Base-by-base conservation (phyloP, 2,329 filamentous ascomycete genomes). In the Biscogniauxia marginata region DNA sequence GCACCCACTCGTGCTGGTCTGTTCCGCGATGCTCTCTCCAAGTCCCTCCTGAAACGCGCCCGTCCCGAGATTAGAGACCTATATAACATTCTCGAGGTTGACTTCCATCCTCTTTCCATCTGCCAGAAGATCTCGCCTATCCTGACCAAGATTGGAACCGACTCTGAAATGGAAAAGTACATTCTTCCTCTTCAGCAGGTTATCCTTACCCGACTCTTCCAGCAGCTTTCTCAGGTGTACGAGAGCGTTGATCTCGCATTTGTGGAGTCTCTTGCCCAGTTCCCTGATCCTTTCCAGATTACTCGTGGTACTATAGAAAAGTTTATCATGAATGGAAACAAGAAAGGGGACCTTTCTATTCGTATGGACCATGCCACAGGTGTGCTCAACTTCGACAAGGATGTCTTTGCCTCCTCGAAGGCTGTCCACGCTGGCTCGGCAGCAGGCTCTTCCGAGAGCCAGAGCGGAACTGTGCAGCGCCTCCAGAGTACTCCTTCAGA, bases 311-410 rank as follows among this genome's bases (percentile, higher is more conserved):
- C 91, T 60, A 96, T 99, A 65, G 95, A 99, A 82, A 99, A 98
- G 80, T 99, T 99, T 82, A 98, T 99, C 82, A 99, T 99, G 95
- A 99, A 99, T 76, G 95, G 95, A 62, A 98, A 96, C 84, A 99
- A 99, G 86, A 99, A 99, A 85, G 95, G 95, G 55, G 95, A 99
- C 68, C 84, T 99, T 47, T 90, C 95, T 53, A 96, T 99, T 67
- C 92, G 95, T 60, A 91, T 98, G 76, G 91, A 98, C 72, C 95
- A 99, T 72, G 92, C 92, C 60, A 93, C 93, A 53, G 92, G 95
- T 58, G 90, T 97, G 50, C 85, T 99, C 58, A 97, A 92, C 73
- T 99, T 99, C 68, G 95, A 99, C 74, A 96, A 91, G 53, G 95
- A 99, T 74, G 92, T 99, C 64, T 98, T 99, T 82, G 96, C 95